Base-by-base conservation (phyloP, 2,329 filamentous ascomycete genomes). In the Didymella pomorum region DNA sequence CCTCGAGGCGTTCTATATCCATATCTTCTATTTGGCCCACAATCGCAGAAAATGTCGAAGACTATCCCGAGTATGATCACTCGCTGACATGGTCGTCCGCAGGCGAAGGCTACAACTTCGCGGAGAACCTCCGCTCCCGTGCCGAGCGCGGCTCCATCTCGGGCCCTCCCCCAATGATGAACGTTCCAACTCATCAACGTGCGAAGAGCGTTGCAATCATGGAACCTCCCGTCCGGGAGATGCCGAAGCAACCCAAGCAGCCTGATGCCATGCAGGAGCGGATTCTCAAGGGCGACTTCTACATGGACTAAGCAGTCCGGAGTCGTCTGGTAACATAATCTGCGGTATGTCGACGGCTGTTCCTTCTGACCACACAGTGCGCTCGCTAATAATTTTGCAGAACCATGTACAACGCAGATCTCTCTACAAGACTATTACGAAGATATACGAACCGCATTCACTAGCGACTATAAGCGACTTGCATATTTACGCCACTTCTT, bases 91-190 rank as follows among this genome's bases (percentile, higher is more conserved):
- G 66, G 79, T 81, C 78, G 71, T 78, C 79, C 79, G 80, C 86
- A 93, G 90, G 92, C 84, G 92, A 95, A 84, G 92, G 91, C 78
- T 97, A 96, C 85, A 96, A 96, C 81, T 97, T 94, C 90, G 92
- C 92, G 75, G 94, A 97, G 82, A 93, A 96, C 82, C 87, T 97
- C 83, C 92, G 93, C 79, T 90, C 89, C 72, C 90, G 93, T 76
- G 93, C 93, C 71, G 92, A 96, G 81, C 93, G 92, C 79, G 75
- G 76, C 42, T 81, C 86, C 44, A 84, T 83, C 45, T 84, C 87
- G 68, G 83, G 82, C 55, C 71, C 71, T 33, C 60, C 69, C 20
- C 62, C 67, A 1, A 60, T 65, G 41, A 23, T 66, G 42, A 56
- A 56, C 42, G 56, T 51, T 25, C 45, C 51, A 7, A 54, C 60